phyloP scores from a whole-genome alignment of 2,329 filamentous ascomycete species.

The Epichloe aotearoae region DNA sequence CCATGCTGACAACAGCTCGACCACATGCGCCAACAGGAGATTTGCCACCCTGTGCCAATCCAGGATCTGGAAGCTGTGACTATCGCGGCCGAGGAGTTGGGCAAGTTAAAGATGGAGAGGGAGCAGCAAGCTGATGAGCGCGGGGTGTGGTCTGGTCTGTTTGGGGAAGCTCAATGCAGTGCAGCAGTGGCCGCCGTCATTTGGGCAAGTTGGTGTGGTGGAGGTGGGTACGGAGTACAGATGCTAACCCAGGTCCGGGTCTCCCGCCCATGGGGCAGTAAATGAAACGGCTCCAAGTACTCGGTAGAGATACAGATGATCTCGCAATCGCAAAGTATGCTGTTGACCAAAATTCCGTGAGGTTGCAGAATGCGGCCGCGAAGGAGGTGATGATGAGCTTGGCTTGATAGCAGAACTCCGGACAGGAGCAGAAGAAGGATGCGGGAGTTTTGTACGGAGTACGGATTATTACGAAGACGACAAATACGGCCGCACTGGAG shows the following conservation, averaged over 20 bases:
- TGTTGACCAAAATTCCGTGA: not conserved
- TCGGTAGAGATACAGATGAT: not conserved
- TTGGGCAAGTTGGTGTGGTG: not conserved
- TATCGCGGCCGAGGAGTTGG: not conserved
- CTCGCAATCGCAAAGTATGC: not conserved
- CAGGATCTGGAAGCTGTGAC: not conserved
- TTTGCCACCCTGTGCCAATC: not conserved
- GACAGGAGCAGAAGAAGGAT: not conserved
- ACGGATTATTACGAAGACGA: not conserved
- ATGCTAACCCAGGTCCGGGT: not conserved
- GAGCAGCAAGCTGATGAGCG: conserved; percentile 5
- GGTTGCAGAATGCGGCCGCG: not conserved
- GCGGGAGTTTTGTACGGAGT: not conserved
- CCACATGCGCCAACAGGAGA: conserved; percentile 6
- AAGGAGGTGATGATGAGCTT: not conserved
- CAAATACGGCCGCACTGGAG: not conserved
- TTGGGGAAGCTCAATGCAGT: conserved; percentile 2
- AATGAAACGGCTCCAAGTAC: not conserved
- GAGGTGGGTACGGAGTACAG: conserved; percentile 3
- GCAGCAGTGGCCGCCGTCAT: conserved; percentile 1
- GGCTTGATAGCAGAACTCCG: not conserved
- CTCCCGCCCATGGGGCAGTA: not conserved
- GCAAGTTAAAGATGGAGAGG: conserved; percentile 3
- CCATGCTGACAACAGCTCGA: conserved; percentile 49
- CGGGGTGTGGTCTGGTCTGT: conserved; percentile 4